phyloP scores from a whole-genome alignment of 306 rosid genomes.

The Mucuna pruriens region DNA sequence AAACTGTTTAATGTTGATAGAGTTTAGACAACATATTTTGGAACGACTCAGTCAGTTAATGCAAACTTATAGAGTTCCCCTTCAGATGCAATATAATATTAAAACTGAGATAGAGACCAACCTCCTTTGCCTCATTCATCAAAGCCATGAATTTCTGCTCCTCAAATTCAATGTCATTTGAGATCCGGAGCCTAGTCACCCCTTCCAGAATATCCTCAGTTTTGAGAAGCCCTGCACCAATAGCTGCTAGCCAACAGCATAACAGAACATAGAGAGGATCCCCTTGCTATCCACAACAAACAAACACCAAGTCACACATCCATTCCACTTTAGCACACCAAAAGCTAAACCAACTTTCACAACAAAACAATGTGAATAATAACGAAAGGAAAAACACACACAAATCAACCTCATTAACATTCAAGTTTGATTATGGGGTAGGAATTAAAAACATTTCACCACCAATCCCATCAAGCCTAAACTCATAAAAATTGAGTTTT shows the following conservation, averaged over 20 bases:
- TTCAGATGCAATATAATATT: constrained; percentile 32
- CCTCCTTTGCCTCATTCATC: constrained; percentile 91
- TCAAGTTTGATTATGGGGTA: not conserved
- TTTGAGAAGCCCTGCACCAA: constrained; percentile 94
- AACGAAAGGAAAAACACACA: too few relatives aligned
- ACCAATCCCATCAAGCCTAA: constrained; percentile 37
- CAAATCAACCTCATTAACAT: not conserved
- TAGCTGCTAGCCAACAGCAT: constrained; percentile 90
- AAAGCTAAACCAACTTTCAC: constrained; percentile 16
- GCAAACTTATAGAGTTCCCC: not conserved
- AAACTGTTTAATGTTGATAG: not conserved
- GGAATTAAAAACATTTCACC: not conserved
- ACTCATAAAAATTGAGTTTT: not conserved
- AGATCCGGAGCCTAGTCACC: constrained; percentile 76
- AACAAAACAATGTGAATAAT: not conserved
- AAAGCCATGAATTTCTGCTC: constrained; percentile 82
- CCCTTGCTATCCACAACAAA: constrained; percentile 67
- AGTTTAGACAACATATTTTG: not conserved
- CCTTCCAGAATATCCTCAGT: constrained; percentile 96
- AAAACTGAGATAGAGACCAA: constrained; percentile 42
- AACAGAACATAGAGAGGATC: constrained; percentile 86
- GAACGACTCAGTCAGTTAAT: not conserved
- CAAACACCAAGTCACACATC: constrained; percentile 25
- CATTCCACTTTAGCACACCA: not conserved
- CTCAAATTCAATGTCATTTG: constrained; percentile 86